Conservation (phyloP, 139 green algal species). For the Monoraphidium neglectum region DNA sequence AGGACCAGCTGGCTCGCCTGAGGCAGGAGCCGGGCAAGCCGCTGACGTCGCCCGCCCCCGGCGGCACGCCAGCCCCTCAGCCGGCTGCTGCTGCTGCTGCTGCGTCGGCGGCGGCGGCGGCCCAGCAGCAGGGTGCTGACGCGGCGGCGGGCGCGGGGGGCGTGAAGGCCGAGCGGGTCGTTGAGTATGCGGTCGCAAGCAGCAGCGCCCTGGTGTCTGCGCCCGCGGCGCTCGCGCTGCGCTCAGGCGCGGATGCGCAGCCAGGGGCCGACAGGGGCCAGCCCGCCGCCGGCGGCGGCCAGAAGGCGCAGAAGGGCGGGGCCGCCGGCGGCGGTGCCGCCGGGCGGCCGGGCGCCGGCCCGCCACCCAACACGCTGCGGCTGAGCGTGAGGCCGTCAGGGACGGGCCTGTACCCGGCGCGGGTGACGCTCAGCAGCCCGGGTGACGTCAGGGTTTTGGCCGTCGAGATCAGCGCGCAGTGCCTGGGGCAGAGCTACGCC, state of each 20-base stretch:
- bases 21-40: too few relatives aligned
- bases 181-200: constrained; percentile 52
- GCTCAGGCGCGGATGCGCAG: too few relatives aligned
- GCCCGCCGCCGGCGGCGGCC: too few relatives aligned
- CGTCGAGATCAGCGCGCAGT: constrained; percentile 58
- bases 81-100: too few relatives aligned
- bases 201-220: constrained; percentile 53
- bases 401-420: constrained; percentile 66
- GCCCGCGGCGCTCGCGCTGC: constrained; percentile 33
- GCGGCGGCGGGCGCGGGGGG: background rate
- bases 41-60: too few relatives aligned
- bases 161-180: constrained; percentile 1
- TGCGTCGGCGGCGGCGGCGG: too few relatives aligned
- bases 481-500: constrained; percentile 45
- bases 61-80: too few relatives aligned
- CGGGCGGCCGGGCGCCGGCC: too few relatives aligned
- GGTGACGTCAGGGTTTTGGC: constrained; percentile 72
- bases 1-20: constrained; percentile 39
- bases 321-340: background rate
- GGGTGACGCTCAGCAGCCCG: constrained; percentile 56
- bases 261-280: too few relatives aligned
- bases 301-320: background rate
- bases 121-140: constrained; percentile 4
- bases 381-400: constrained; percentile 52
- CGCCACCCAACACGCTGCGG: constrained; percentile 43